These are phyloP conservation scores for Phaeophleospora eucalypticola DNA, from an alignment of 2,329 filamentous ascomycete species.

Conservation along the genomic window DNA sequence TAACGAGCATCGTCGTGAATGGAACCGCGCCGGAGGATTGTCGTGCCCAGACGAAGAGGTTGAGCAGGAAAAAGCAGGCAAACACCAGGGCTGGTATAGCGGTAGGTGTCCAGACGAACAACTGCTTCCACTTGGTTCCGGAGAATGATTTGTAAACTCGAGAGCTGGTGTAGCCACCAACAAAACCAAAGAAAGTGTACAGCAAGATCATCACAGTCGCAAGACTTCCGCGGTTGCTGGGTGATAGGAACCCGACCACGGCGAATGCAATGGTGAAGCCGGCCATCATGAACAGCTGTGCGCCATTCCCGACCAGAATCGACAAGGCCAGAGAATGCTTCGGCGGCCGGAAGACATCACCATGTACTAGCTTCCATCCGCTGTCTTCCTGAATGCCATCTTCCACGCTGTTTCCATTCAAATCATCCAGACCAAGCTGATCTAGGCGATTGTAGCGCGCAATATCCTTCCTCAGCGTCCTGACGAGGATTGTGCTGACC, in stretches of 20 bases:
- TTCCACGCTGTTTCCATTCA: conserved; percentile 72
- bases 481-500: conserved; percentile 84
- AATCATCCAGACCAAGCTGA: conserved; percentile 82
- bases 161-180: conserved; percentile 85
- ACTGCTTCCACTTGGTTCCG: conserved; percentile 90
- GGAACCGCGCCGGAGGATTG: conserved; percentile 89
- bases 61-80: conserved; percentile 81
- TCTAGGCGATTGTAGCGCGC: conserved; percentile 94
- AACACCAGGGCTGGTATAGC: conserved; percentile 87
- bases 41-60: conserved; percentile 94
- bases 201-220: conserved; percentile 90
- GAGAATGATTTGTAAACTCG: conserved; percentile 92
- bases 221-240: conserved; percentile 89
- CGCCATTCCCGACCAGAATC: conserved; percentile 85
- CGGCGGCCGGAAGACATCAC: conserved; percentile 91
- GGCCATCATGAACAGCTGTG: conserved; percentile 96
- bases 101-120: conserved; percentile 82
- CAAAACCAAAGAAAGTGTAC: conserved; percentile 87
- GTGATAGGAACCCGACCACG: conserved; percentile 88
- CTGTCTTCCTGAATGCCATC: conserved; percentile 97
- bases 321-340: conserved; percentile 78
- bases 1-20: conserved; percentile 92
- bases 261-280: conserved; percentile 92
- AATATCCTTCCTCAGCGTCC: conserved; percentile 90
- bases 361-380: conserved; percentile 97